A percentile compares a stretch with the other conserved stretches of the same genome.
phyloP scores from a whole-genome alignment of 2,329 filamentous ascomycete genomes.

The Cercospora nicotianae region DNA sequence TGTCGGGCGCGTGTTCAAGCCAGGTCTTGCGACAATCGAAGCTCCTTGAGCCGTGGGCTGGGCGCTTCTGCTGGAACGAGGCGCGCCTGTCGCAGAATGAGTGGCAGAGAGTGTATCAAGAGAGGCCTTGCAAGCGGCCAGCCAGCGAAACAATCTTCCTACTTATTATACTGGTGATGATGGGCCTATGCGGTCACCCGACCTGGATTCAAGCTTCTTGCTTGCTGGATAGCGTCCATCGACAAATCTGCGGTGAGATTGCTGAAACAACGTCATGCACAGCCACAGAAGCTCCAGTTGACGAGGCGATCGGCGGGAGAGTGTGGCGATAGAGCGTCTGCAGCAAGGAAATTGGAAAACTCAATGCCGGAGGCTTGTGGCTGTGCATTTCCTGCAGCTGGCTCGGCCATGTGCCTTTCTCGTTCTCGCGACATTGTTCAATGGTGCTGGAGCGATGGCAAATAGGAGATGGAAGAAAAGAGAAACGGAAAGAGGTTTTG shows the following conservation, averaged over 20 bases:
- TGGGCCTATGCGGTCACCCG: constrained; percentile 11
- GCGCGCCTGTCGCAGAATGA: constrained; percentile 5
- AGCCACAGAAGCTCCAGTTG: not conserved
- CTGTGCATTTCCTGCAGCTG: not conserved
- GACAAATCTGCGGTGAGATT: constrained; percentile 1
- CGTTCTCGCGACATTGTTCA: not conserved
- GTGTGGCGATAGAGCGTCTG: not conserved
- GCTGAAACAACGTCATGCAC: constrained; percentile 6
- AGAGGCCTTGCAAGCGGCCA: not conserved
- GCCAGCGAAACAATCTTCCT: not conserved
- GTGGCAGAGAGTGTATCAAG: not conserved
- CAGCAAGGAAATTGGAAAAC: not conserved
- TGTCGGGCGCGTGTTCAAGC: constrained; percentile 14
- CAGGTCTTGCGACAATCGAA: constrained; percentile 12
- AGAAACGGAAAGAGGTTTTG: not conserved
- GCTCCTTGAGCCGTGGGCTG: constrained; percentile 8
- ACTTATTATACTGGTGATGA: constrained; percentile 2
- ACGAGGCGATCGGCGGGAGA: not conserved
- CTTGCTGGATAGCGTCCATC: constrained; percentile 4
- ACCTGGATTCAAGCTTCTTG: constrained; percentile 12
- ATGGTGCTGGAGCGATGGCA: not conserved
- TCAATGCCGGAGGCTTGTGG: not conserved
- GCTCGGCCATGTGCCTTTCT: not conserved
- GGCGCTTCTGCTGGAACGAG: constrained; percentile 16
- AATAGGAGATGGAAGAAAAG: not conserved